A percentile compares a stretch with the other conserved stretches of the same genome.
phyloP scores from a whole-genome alignment of 208 protist genomes.

The Crithidia brevicula region DNA sequence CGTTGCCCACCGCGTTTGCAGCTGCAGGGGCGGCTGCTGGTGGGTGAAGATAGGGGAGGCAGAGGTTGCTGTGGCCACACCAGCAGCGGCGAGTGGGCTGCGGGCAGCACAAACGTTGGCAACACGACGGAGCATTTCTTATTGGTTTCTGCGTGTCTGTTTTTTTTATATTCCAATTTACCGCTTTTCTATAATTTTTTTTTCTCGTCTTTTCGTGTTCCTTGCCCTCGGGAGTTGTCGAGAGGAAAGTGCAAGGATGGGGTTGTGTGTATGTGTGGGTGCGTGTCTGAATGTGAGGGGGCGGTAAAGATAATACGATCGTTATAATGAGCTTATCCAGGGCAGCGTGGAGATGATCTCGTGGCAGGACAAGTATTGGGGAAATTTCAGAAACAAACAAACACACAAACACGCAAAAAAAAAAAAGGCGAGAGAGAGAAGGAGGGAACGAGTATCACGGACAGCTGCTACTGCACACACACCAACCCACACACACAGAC shows the following conservation, averaged over 20 bases:
- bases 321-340: too few species aligned
- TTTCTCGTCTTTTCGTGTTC: neutral
- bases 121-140: constrained; percentile 46
- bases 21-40: neutral
- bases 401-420: neutral
- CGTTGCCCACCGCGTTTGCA: constrained; percentile 10
- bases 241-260: neutral
- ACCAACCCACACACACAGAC: neutral
- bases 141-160: too few species aligned
- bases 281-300: neutral
- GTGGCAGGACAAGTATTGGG: too few species aligned
- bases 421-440: too few species aligned
- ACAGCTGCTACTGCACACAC: neutral
- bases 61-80: constrained; percentile 10
- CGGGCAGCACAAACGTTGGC: constrained; percentile 8
- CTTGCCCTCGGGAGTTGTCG: too few species aligned
- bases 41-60: neutral
- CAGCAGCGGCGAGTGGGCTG: neutral
- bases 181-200: neutral
- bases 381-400: neutral
- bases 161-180: too few species aligned
- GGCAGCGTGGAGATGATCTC: too few species aligned
- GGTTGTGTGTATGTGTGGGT: neutral
- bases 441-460: too few species aligned
- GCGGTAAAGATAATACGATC: neutral